Evolutionary conservation across 1,139 yeast species (phyloP), one percentile per base, ranked within the genome.

Genomic region (Pichia sp.): DNA sequence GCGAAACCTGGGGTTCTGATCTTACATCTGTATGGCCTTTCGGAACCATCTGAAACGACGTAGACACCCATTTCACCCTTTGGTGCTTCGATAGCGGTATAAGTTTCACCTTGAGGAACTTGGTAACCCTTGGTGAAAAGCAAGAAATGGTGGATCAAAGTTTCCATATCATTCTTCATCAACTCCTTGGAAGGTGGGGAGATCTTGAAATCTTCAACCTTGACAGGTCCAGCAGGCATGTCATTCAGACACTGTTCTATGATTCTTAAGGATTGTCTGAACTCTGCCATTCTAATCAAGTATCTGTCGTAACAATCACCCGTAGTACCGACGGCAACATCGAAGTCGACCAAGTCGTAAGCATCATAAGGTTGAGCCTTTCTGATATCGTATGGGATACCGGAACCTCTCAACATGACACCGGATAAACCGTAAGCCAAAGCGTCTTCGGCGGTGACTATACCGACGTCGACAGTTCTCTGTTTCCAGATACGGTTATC

Each of bases 41-140:
- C 96, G 57, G 87, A 75, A 55, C 96, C 96, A 72, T 89, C 96
- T 62, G 92, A 83, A 57, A 89, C 96, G 54, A 89, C 86, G 68
- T 85, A 89, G 56, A 88, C 95, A 59, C 87, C 96, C 95, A 89
- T 87, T 74, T 89, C 96, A 68, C 96, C 96, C 81, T 89, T 89
- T 71, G 96, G 96, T 41, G 96, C 96, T 75, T 89, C 96, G 63
- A 89, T 89, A 56, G 90, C 95, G 53, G 95, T 87, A 72, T 89
- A 89, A 30, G 96, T 87, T 75, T 89, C 96, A 65, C 96, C 96
- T 57, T 83, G 87, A 48, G 96, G 96, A 46, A 89, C 96, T 50
- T 87, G 84, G 71, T 83, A 88, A 63, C 96, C 96, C 78, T 89
- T 89, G 55, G 95, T 87, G 76, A 84, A 89, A 64, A 87, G 78